Base-by-base conservation (phyloP, 1,284 basidiomycete species). In the Cryptococcus hybrid region DNA sequence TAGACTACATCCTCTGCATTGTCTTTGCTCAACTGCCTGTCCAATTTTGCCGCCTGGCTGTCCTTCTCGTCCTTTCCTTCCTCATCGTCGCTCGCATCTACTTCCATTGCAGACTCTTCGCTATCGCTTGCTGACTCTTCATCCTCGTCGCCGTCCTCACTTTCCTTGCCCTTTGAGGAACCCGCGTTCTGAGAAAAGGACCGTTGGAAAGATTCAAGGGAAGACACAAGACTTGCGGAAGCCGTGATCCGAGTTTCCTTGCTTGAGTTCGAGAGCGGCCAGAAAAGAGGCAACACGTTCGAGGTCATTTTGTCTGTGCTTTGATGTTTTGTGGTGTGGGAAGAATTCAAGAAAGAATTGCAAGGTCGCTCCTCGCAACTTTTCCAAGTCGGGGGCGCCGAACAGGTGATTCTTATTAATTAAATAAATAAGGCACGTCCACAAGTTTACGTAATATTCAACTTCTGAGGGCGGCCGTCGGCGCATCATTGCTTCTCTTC, bases 1-100 rank as follows among this genome's bases (percentile, higher is more conserved):
- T 96, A 96, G 5, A 88, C 85, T 0, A 94, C 90, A 79, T 96
- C 92, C 64, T 88, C 86, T 4, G 90, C 87, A 76, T 94, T 92
- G 53, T 86, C 70, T 9, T 73, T 70, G 63, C 90, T 76, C 42
- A 81, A 62, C 53, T 61, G 69, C 48, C 60, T 70, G 62, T 75
- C 81, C 60, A 73, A 72, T 63, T 58, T 70, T 60, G 46, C 74
- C 40, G 44, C 71, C 54, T 69, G 78, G 63, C 65, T 61, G 45
- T 67, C 85, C 52, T 86, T 72, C 47, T 80, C 69, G 40, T 68
- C 59, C 9, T 74, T 75, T 48, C 71, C 64, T 40, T 77, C 72
- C 37, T 82, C 81, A 51, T 84, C 82, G 51, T 79, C 79, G 3
- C 69, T 71, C 24, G 66, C 77, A 47, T 79, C 79, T 1, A 73